A percentile compares a stretch with the other conserved stretches of the same genome.
phyloP scores from a whole-genome alignment of 176 grass and related monocot genomes.

The Miscanthus lutarioriparius region DNA sequence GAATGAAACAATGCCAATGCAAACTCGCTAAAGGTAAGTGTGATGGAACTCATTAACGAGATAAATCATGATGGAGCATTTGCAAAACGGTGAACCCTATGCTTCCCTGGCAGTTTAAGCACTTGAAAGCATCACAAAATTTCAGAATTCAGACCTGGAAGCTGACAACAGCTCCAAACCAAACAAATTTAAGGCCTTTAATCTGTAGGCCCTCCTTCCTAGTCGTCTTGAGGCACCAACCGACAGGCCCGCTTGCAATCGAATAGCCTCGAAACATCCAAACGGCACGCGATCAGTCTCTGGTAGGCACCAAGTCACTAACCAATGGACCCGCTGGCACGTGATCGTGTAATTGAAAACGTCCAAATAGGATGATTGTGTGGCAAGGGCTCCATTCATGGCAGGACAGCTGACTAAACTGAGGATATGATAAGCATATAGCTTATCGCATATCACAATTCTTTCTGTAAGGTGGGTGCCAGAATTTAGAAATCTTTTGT shows the following conservation, averaged over 20 bases:
- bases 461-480: background rate
- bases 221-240: background rate
- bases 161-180: slow-evolving; percentile 13
- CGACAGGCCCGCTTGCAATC: background rate
- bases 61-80: slow-evolving; percentile 10
- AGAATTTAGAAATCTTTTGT: background rate
- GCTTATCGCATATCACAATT: background rate
- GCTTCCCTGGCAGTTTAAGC: background rate
- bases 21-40: background rate
- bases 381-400: background rate
- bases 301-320: background rate
- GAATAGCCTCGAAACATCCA: slow-evolving; percentile 22
- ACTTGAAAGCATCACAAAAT: background rate
- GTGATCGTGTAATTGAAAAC: background rate
- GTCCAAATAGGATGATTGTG: background rate
- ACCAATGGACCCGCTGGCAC: slow-evolving; percentile 25
- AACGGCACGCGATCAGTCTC: background rate
- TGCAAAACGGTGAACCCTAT: background rate
- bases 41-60: background rate
- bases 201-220: background rate
- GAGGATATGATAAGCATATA: slow-evolving; percentile 17
- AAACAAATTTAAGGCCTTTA: slow-evolving; percentile 23
- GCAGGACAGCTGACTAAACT: background rate
- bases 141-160: slow-evolving; percentile 7
- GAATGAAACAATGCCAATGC: background rate